Evolutionary conservation across 441 rosid species (phyloP), one percentile per base, ranked within the genome.

Genomic region (Populus hybrid): DNA sequence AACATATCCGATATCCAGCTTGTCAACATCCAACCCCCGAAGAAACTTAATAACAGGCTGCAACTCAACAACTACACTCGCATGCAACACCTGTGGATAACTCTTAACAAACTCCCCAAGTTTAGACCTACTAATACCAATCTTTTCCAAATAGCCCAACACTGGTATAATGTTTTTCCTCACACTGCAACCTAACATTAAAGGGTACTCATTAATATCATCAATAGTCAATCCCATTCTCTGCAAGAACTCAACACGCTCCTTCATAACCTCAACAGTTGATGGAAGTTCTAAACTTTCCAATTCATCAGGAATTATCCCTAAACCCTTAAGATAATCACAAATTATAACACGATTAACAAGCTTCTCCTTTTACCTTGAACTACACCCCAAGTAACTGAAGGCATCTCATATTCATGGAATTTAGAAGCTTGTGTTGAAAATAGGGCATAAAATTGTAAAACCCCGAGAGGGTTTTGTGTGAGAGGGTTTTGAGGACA

Each of bases 311-410:
- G 97, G 92, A 75, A 94, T 84, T 77, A 94, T 89, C 23, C 97
- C 98, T 63, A 90, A 84, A 50, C 85, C 83, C 76, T 94, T 91
- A 42, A 94, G 91, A 77, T 88, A 91, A 81, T 94, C 98, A 78
- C 90, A 89, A 59, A 94, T 87, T 82, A 91, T 92, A 40, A 94
- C 98, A 28, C 97, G 94, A 75, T 89, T 90, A 53, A 94, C 95
- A 18, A 94, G 91, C 81, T 89, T 91, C 42, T 93, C 95, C 75
- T 89, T 72, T 85, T 93, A 14, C 98, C 98, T 82, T 93, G 97
- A 40, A 94, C 84, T 6, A 93, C 94, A 50, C 94, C 95, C 97
- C 97, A 94, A 53, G 97, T 91, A 78, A 94, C 98, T 1, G 97
- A 86, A 32, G 98, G 98, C 97, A 93, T 93, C 81, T 91, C 91